Percentiles rank a stretch among this genome's conserved stretches.
Conservation (phyloP, 2,329 filamentous ascomycete genomes). For the Pseudomassariella vexata region DNA sequence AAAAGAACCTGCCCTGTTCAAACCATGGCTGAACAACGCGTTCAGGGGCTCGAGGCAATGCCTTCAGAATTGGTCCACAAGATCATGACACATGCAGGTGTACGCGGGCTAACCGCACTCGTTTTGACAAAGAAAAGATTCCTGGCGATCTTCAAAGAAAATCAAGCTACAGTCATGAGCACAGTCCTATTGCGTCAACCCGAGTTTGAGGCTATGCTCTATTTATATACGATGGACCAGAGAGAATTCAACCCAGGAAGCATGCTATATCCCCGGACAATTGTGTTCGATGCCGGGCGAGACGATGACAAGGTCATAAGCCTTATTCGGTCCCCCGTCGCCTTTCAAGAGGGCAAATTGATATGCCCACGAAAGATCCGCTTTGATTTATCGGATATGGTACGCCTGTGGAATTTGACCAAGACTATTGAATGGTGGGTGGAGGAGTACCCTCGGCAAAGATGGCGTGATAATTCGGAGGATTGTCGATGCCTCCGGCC, state of each 20-base stretch:
- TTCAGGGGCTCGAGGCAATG: slow-evolving; percentile 20
- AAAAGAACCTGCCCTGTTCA: not conserved
- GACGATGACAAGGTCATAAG: slow-evolving; percentile 10
- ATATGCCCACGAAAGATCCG: slow-evolving; percentile 16
- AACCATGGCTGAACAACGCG: not conserved
- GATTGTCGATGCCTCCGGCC: slow-evolving; percentile 36
- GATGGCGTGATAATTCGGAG: slow-evolving; percentile 40
- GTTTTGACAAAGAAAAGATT: slow-evolving; percentile 31
- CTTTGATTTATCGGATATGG: slow-evolving; percentile 19
- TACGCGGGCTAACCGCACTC: slow-evolving; percentile 33
- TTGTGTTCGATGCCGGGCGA: slow-evolving; percentile 13
- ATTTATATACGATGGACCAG: slow-evolving; percentile 36
- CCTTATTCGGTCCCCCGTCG: slow-evolving; percentile 11
- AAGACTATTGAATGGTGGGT: slow-evolving; percentile 33
- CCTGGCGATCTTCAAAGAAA: slow-evolving; percentile 31
- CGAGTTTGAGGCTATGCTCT: slow-evolving; percentile 39
- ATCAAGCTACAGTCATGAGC: slow-evolving; percentile 36
- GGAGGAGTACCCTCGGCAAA: slow-evolving; percentile 30
- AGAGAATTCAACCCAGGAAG: slow-evolving; percentile 14
- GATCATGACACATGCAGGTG: slow-evolving; percentile 38
- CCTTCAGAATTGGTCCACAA: slow-evolving; percentile 44
- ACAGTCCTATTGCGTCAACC: slow-evolving; percentile 34
- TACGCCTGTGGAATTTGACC: slow-evolving; percentile 23
- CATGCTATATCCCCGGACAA: slow-evolving; percentile 19
- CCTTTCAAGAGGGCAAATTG: slow-evolving; percentile 13